phyloP scores from a whole-genome alignment of 345 rosid genomes.

The Jatropha curcas region DNA sequence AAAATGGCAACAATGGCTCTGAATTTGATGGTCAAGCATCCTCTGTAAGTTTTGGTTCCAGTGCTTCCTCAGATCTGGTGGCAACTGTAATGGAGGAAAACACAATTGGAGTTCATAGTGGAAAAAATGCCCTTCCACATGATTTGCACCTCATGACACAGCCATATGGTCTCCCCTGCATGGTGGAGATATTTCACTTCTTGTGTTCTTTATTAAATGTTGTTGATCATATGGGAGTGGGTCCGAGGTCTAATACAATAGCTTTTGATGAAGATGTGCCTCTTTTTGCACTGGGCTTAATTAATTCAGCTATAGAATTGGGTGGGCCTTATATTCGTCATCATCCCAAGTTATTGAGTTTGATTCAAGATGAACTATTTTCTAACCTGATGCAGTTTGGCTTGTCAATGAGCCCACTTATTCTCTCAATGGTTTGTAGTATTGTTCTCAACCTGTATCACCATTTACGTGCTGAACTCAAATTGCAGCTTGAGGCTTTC shows the following conservation, averaged over 20 bases:
- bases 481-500: constrained; percentile 74
- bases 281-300: constrained; percentile 71
- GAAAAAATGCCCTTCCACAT: constrained; percentile 40
- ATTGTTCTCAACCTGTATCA: constrained; percentile 72
- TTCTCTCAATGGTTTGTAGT: constrained; percentile 74
- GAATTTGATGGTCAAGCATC: constrained; percentile 68
- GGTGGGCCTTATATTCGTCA: constrained; percentile 20
- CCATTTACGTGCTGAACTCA: constrained; percentile 60
- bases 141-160: constrained; percentile 48
- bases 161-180: constrained; percentile 72
- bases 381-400: constrained; percentile 76
- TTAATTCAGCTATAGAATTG: constrained; percentile 61
- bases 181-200: constrained; percentile 74
- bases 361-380: constrained; percentile 72
- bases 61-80: constrained; percentile 46
- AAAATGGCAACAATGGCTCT: constrained; percentile 66
- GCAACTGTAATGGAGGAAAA: constrained; percentile 44
- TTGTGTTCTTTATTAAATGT: constrained; percentile 66
- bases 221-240: constrained; percentile 48
- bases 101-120: constrained; percentile 29
- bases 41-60: constrained; percentile 52
- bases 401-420: constrained; percentile 72
- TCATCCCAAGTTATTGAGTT: constrained; percentile 49
- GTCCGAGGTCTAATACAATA: constrained; percentile 58
- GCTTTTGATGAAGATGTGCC: constrained; percentile 84